phyloP scores from a whole-genome alignment of 345 rosid genomes.

The Luvunga scandens region DNA sequence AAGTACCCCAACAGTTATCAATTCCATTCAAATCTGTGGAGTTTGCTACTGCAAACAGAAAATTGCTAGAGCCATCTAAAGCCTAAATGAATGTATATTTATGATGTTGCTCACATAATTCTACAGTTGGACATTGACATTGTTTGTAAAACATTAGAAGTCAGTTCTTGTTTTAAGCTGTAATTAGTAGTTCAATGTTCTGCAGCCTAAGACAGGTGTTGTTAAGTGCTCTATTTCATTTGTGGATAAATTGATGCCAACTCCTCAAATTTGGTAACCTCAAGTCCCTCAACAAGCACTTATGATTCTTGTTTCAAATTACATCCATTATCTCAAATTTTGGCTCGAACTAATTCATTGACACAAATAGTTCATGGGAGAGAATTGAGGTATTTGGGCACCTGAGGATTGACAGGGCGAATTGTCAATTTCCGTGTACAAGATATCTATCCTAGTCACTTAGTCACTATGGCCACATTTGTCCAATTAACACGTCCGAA shows the following conservation, averaged over 20 bases:
- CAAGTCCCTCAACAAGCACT: too few species aligned
- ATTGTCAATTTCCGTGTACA: too few species aligned
- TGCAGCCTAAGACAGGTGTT: not conserved
- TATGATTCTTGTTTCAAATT: not conserved
- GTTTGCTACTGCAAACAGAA: not conserved
- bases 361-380: too few species aligned
- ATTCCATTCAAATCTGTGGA: not conserved
- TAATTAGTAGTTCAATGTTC: not conserved
- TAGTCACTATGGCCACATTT: too few species aligned
- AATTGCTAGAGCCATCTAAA: not conserved
- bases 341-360: too few species aligned
- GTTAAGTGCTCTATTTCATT: not conserved
- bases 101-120: not conserved
- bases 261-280: too few species aligned
- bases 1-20: too few species aligned
- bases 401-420: too few species aligned
- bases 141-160: not conserved
- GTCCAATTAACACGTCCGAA: too few species aligned
- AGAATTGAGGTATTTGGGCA: too few species aligned
- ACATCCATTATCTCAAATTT: too few species aligned
- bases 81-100: not conserved
- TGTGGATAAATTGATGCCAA: not conserved
- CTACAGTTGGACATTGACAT: not conserved
- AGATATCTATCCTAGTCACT: too few species aligned
- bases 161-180: not conserved